Evolutionary conservation across 208 protist species (phyloP), one percentile per base, ranked within the genome.

Genomic region (Crithidia sp.): DNA sequence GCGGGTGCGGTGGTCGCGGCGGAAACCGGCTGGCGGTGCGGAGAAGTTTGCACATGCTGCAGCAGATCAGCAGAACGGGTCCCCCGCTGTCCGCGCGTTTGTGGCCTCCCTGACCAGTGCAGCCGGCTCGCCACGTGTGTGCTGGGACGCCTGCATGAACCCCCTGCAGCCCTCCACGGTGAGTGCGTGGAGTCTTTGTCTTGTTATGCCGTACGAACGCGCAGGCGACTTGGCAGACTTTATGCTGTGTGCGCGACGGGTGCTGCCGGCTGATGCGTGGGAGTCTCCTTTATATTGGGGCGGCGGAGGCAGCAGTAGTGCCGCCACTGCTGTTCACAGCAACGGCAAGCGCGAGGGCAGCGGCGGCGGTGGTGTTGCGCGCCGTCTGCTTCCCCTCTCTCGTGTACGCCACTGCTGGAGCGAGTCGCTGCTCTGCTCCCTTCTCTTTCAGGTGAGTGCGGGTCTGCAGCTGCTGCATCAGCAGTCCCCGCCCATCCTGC

Each of bases 171-270:
- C 65, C n/a, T 28, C 67, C 7, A 64, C 71, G 6, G 49, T 57
- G 43, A 72, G 53, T 36, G 50, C 71, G 53, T 79, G 74, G 81
- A 79, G 76, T 41, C 57, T 79, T 10, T 86, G 72, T 47, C 56
- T 86, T 39, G 77, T 81, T 3, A 83, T 83, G 77, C 77, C 74
- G 39, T 76, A 80, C 73, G 59, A 80, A 49, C 64, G 56, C 9
- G 58, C 28, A 7, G 81, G 77, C 13, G 66, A 86, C 50, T 61
- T 83, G 9, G 43, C 63, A 2, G 14, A 59, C 4, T 74, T 74
- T 14, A 69, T 79, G 47, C 43, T 10, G 12, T 62, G 63, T 10
- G 56, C 56, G 13, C 76, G 39, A 10, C 64, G 67, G 0, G 17
- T 55, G 1, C 43, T 67, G 17, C 66, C 62, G 52, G 64, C 63